Evolutionary conservation across 2,329 filamentous ascomycete genomes (phyloP).

Genomic region (Arthroderma sp.): DNA sequence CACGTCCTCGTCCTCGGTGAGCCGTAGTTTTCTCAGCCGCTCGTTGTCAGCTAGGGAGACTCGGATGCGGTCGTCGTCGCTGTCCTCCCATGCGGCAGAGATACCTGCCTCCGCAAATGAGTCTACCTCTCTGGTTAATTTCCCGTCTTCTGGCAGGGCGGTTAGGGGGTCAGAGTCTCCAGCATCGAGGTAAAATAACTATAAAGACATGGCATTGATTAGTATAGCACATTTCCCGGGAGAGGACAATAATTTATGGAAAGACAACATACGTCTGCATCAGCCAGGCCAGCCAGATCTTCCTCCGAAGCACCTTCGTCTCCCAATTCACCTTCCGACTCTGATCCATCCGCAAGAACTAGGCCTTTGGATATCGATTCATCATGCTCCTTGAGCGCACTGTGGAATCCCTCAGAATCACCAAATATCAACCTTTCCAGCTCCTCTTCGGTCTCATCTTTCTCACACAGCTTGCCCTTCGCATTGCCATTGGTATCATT

Average conservation of each 20-base stretch:
- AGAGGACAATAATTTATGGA: not conserved
- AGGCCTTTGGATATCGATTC: slow-evolving; percentile 31
- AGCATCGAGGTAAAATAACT: slow-evolving; percentile 73
- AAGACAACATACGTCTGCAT: slow-evolving; percentile 50
- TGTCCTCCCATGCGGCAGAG: slow-evolving; percentile 65
- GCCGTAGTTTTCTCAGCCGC: slow-evolving; percentile 69
- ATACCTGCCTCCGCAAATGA: not conserved
- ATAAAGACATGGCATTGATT: slow-evolving; percentile 7
- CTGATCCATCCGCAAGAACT: slow-evolving; percentile 23
- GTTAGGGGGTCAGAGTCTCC: slow-evolving; percentile 31
- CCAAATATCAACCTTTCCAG: slow-evolving; percentile 83
- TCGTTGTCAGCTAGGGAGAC: slow-evolving; percentile 68
- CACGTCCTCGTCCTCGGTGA: slow-evolving; percentile 70
- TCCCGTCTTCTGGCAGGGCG: slow-evolving; percentile 15
- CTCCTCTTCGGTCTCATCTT: slow-evolving; percentile 72
- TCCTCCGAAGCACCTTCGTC: slow-evolving; percentile 40
- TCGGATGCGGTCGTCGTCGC: slow-evolving; percentile 78
- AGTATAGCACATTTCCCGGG: not conserved
- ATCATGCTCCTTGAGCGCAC: slow-evolving; percentile 54
- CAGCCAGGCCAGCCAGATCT: slow-evolving; percentile 53
- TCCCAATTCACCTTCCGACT: slow-evolving; percentile 25
- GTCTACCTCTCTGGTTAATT: slow-evolving; percentile 17
- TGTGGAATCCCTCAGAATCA: slow-evolving; percentile 67
- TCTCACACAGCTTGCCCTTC: slow-evolving; percentile 27
- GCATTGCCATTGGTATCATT: not conserved